phyloP scores from a whole-genome alignment of 176 grass and related monocot species.

The Oryza nivara region DNA sequence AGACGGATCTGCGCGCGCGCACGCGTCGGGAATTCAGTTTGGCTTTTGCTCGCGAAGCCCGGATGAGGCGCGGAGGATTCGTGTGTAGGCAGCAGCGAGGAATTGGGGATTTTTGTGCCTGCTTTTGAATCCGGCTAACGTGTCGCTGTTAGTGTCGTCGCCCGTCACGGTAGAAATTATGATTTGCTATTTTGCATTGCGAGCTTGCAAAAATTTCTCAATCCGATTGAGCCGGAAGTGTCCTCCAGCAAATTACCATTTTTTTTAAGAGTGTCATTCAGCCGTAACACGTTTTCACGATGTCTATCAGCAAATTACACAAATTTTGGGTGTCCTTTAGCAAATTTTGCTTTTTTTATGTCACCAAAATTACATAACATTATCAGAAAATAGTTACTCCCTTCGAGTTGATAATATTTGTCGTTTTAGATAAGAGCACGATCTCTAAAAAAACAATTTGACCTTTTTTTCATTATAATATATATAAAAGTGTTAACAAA shows the following conservation, averaged over 20 bases:
- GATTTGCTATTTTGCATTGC: not conserved
- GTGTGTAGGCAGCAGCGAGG: not conserved
- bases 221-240: too few species aligned
- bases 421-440: too few species aligned
- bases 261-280: not conserved
- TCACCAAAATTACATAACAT: too few species aligned
- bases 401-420: too few species aligned
- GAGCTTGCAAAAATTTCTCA: not conserved
- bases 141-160: constrained; percentile 53
- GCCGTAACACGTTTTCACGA: not conserved
- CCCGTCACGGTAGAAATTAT: constrained; percentile 5
- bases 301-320: too few species aligned
- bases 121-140: constrained; percentile 53
- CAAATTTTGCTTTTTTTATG: too few species aligned
- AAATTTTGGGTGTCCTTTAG: too few species aligned
- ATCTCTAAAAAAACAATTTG: too few species aligned
- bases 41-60: not conserved
- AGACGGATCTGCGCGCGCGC: constrained; percentile 39
- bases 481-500: too few species aligned
- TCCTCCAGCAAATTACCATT: too few species aligned
- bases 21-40: not conserved
- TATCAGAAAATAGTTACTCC: too few species aligned
- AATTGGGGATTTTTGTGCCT: constrained; percentile 12
- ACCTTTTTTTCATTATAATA: too few species aligned
- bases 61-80: constrained; percentile 2